Base-by-base conservation (phyloP, 1,139 yeast genomes). In the Hemisphaericaspora xylofermentans region DNA sequence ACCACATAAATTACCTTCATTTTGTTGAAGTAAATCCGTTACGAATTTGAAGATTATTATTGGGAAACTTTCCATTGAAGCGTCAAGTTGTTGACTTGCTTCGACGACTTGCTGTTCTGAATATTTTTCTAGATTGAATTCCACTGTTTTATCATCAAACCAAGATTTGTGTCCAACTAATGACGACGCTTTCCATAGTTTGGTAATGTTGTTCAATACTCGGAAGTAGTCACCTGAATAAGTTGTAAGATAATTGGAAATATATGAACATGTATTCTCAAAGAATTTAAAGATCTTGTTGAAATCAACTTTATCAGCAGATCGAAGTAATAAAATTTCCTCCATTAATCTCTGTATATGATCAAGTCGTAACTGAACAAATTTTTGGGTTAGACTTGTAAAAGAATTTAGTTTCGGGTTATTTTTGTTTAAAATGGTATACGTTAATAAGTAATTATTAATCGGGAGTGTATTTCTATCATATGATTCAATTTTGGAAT, bases 211-310 rank as follows among this genome's bases (percentile, higher is more conserved):
- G 9, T 43, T 43, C 21, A 69, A 50, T 3, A 41, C 45, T 31
- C 52, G 49, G 3, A 48, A 35, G 25, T 66, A 51, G 6, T 53
- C 60, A 43, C 58, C 61, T 12, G 51, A 45, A 1, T 45, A 32
- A 17, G 45, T 49, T 9, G 52, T 47, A 41, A 71, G 67, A 44
- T 59, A 65, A 18, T 48, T 43, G 1, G 52, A 41, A 12, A 60
- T 47, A 41, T 64, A 64, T 3, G 49, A 57, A 42, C 63, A 60
- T 0, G 76, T 68, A 36, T 62, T 63, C 49, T 71, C 75, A 33
- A 66, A 49, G 43, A 52, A 70, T 43, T 56, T 59, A 41, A 68
- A 57, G 5, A 68, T 46, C 22, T 51, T 54, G 33, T 53, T 57
- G 43, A 64, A 66, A 39, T 63, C 58, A 28, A 66, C 43, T 18